phyloP scores from a whole-genome alignment of 306 rosid genomes.

The Begonia masoniana region DNA sequence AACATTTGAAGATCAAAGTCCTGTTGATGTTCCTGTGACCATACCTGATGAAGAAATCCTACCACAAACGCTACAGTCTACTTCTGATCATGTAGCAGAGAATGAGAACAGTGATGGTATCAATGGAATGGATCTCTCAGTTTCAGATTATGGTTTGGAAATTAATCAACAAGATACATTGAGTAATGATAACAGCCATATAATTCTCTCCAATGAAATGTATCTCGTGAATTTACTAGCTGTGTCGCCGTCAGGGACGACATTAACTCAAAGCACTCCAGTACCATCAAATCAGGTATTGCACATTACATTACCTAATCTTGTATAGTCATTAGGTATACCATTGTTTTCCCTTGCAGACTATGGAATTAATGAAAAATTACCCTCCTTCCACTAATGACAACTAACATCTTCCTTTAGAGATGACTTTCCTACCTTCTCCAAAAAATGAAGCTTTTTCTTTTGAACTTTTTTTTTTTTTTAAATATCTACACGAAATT shows the following conservation, averaged over 20 bases:
- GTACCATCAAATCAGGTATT: slow-evolving; percentile 22
- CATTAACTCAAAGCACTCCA: slow-evolving; percentile 7
- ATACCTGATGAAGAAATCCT: slow-evolving; percentile 2
- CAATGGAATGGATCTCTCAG: slow-evolving; percentile 8
- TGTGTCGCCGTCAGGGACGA: slow-evolving; percentile 12
- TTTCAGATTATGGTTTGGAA: slow-evolving; percentile 15
- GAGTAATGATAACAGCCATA: slow-evolving; percentile 14
- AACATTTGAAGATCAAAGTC: slow-evolving; percentile 20
- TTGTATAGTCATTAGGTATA: too few species aligned
- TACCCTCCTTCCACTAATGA: too few species aligned
- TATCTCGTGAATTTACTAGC: slow-evolving; percentile 13
- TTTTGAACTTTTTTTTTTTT: too few species aligned
- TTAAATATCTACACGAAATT: too few species aligned
- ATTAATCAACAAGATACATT: slow-evolving; percentile 25
- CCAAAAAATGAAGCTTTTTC: too few species aligned
- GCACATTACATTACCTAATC: background rate
- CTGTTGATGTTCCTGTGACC: slow-evolving; percentile 1
- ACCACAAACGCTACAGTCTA: background rate
- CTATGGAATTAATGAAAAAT: too few species aligned
- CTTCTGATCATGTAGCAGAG: slow-evolving; percentile 13
- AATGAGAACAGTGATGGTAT: slow-evolving; percentile 11
- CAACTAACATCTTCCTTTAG: too few species aligned
- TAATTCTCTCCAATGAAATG: slow-evolving; percentile 18
- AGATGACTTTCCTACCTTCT: too few species aligned
- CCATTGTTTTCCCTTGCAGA: too few species aligned